Conservation (phyloP, 2,329 filamentous ascomycete genomes). For the Penicillium nordicum region DNA sequence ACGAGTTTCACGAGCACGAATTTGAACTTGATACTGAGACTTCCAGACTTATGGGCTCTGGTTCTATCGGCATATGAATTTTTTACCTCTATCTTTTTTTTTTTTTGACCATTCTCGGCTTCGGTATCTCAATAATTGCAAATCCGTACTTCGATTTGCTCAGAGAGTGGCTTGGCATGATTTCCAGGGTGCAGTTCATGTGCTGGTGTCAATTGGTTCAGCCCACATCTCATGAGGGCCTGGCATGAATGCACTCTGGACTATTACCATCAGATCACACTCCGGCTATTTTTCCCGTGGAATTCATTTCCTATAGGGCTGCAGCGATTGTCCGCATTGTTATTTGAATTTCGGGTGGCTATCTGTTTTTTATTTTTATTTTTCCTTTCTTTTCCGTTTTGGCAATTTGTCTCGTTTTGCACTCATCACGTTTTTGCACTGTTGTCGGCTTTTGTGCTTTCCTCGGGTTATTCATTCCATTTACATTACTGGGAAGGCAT, state of each 20-base stretch:
- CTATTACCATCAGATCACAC: not conserved
- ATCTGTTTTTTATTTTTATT: conserved; percentile 14
- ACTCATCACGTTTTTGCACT: conserved; percentile 6
- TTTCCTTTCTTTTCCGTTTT: not conserved
- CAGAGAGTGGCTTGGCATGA: not conserved
- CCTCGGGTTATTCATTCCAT: conserved; percentile 5
- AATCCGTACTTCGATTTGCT: conserved; percentile 1
- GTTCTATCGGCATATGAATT: conserved; percentile 18
- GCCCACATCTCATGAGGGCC: not conserved
- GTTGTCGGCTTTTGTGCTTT: conserved; percentile 1
- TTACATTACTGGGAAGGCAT: conserved; percentile 22
- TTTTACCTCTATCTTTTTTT: conserved; percentile 9
- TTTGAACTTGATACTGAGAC: conserved; percentile 25
- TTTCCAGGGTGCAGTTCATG: not conserved
- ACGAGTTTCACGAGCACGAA: conserved; percentile 34
- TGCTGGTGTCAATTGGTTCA: not conserved
- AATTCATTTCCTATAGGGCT: conserved; percentile 1
- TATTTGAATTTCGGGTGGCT: conserved; percentile 28
- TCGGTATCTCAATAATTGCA: conserved; percentile 14
- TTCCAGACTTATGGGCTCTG: conserved; percentile 7
- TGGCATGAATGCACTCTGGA: not conserved
- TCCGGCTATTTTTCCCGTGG: not conserved
- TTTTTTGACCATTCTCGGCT: conserved; percentile 13
- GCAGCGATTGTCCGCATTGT: conserved; percentile 5
- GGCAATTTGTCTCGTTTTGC: conserved; percentile 5